Conservation (phyloP, 305 asterid genomes). For the Fraxinus ornus region DNA sequence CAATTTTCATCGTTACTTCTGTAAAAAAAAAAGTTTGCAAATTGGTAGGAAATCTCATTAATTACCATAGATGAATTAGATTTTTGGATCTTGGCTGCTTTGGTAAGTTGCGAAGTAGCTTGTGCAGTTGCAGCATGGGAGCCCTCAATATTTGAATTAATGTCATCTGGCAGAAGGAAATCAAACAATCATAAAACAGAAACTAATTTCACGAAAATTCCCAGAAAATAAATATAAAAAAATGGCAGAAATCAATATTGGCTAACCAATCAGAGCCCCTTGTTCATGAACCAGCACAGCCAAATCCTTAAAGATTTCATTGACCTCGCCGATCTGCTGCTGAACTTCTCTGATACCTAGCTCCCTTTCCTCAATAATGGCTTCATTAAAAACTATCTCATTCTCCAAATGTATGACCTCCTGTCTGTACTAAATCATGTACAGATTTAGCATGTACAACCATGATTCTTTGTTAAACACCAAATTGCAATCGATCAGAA, state of each 20-base stretch:
- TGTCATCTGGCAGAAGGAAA: constrained; percentile 36
- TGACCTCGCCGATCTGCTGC: constrained; percentile 60
- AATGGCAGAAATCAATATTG: background rate
- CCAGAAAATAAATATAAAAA: background rate
- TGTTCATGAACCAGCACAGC: constrained; percentile 60
- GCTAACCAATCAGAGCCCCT: constrained; percentile 62
- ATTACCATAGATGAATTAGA: constrained; percentile 52
- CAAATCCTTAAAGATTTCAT: constrained; percentile 63
- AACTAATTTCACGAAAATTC: background rate
- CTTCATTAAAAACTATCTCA: constrained; percentile 56
- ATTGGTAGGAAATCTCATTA: background rate
- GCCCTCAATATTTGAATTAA: constrained; percentile 42
- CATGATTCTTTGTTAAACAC: background rate
- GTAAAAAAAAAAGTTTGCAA: background rate
- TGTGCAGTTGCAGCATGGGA: constrained; percentile 41
- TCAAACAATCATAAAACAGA: background rate
- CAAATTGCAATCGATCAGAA: background rate
- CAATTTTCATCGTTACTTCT: background rate
- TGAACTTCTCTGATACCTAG: constrained; percentile 66
- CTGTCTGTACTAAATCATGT: constrained; percentile 40
- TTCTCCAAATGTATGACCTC: constrained; percentile 46
- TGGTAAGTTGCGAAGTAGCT: constrained; percentile 42
- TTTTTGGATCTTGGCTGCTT: constrained; percentile 51
- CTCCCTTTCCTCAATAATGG: constrained; percentile 65
- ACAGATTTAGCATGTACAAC: constrained; percentile 4